Evolutionary conservation across 1,284 basidiomycete species (phyloP).

Genomic region (Volvariella volvacea): DNA sequence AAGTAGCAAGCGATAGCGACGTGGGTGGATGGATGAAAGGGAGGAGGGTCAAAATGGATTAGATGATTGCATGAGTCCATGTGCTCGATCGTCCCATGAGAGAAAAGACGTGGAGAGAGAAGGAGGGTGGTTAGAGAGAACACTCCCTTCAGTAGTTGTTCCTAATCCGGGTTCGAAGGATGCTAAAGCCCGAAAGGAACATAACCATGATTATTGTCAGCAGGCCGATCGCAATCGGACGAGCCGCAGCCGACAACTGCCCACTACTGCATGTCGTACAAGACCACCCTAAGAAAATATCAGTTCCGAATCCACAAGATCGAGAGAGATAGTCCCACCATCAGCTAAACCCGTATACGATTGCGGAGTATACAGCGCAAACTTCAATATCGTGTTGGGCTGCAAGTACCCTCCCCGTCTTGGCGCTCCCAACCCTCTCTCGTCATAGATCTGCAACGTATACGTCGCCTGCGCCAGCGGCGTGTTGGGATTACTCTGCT

Average conservation of each 20-base stretch:
- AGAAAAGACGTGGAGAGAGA: too few species aligned
- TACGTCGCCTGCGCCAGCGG: slow-evolving; percentile 74
- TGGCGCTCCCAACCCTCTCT: slow-evolving; percentile 60
- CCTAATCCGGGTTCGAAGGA: slow-evolving; percentile 35
- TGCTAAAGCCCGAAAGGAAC: slow-evolving; percentile 63
- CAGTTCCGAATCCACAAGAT: slow-evolving; percentile 5
- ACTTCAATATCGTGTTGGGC: slow-evolving; percentile 66
- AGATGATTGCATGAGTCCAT: too few species aligned
- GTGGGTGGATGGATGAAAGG: too few species aligned
- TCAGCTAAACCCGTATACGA: slow-evolving; percentile 66
- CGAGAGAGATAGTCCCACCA: slow-evolving; percentile 37
- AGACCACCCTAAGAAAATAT: slow-evolving; percentile 55
- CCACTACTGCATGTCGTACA: slow-evolving; percentile 60
- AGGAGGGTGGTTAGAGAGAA: too few species aligned
- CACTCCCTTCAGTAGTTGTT: too few species aligned
- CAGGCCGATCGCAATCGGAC: slow-evolving; percentile 63
- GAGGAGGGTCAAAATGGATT: too few species aligned
- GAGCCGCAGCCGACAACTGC: slow-evolving; percentile 38
- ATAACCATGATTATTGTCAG: slow-evolving; percentile 66
- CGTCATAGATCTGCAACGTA: slow-evolving; percentile 74
- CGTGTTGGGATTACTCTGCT: slow-evolving; percentile 55
- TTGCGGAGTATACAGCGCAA: slow-evolving; percentile 83
- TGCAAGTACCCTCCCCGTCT: slow-evolving; percentile 60
- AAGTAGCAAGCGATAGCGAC: too few species aligned
- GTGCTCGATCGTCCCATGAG: too few species aligned